Evolutionary conservation across 495 filamentous ascomycete genomes (phyloP).

Genomic region (Xylaria telfairii): DNA sequence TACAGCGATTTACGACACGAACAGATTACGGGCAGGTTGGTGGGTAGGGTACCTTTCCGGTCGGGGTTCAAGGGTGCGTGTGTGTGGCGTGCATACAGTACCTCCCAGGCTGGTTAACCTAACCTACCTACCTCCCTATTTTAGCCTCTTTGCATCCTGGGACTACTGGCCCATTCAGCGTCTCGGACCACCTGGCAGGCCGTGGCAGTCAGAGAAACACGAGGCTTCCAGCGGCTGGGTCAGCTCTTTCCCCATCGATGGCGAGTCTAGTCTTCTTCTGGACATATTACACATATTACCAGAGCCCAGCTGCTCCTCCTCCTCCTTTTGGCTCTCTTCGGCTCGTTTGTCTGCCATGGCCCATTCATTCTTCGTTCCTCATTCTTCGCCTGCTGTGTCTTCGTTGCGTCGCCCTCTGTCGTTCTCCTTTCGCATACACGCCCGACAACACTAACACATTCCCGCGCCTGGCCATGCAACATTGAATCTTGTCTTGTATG

Average conservation of each 20-base stretch:
- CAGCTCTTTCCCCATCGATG: constrained; percentile 19
- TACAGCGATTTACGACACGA: background rate
- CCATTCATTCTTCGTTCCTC: too few species aligned
- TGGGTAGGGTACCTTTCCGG: too few species aligned
- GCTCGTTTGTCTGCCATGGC: background rate
- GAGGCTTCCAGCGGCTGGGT: constrained; percentile 23
- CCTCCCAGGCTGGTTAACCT: constrained; percentile 1
- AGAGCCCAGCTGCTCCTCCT: background rate
- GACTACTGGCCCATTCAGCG: background rate
- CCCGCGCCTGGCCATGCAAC: constrained; percentile 16
- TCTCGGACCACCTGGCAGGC: too few species aligned
- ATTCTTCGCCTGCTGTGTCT: background rate
- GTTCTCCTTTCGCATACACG: background rate
- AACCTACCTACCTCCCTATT: constrained; percentile 1
- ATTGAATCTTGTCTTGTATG: constrained; percentile 12
- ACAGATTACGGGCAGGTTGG: constrained; percentile 1
- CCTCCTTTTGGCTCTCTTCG: background rate
- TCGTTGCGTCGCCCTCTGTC: constrained; percentile 6
- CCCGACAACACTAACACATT: background rate
- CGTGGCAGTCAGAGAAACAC: constrained; percentile 12
- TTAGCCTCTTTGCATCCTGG: constrained; percentile 13
- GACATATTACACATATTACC: constrained; percentile 3
- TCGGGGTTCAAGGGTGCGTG: too few species aligned
- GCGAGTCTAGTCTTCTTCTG: constrained; percentile 15
- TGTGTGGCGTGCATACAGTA: background rate